Conservation (phyloP, 331 rosid genomes). For the Pyracantha coccinea region DNA sequence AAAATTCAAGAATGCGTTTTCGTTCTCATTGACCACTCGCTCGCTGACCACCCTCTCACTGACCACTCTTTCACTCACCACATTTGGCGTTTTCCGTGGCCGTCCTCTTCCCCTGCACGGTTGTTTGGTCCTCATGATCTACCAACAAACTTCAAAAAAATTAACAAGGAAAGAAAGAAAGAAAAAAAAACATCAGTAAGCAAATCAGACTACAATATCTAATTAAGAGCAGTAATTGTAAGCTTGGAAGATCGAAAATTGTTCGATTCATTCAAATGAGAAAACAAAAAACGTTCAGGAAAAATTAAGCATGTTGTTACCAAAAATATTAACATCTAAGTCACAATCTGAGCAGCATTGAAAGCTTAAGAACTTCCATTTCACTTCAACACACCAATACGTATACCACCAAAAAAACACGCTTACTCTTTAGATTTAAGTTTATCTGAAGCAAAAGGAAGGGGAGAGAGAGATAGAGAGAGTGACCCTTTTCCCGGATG, state of each 20-base stretch:
- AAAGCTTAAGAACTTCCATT: neutral
- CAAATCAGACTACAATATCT: neutral
- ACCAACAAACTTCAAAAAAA: neutral
- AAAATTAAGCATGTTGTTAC: neutral
- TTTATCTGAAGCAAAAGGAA: neutral
- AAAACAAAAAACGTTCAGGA: neutral
- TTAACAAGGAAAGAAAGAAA: too few relatives aligned
- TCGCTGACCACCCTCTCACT: neutral
- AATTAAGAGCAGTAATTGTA: neutral
- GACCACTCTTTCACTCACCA: neutral
- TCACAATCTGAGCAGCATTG: neutral
- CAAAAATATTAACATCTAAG: neutral
- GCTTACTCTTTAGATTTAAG: neutral
- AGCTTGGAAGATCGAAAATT: neutral
- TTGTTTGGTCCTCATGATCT: neutral
- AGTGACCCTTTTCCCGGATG: neutral
- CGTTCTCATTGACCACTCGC: neutral
- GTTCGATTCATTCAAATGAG: neutral
- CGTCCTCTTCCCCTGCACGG: neutral
- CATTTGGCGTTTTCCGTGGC: neutral
- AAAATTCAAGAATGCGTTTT: neutral
- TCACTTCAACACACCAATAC: neutral
- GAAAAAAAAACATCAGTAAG: neutral
- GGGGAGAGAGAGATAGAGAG: neutral
- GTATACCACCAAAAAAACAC: neutral